Evolutionary conservation across 495 filamentous ascomycete genomes (phyloP).

Genomic region (Aspergillus taichungensis): DNA sequence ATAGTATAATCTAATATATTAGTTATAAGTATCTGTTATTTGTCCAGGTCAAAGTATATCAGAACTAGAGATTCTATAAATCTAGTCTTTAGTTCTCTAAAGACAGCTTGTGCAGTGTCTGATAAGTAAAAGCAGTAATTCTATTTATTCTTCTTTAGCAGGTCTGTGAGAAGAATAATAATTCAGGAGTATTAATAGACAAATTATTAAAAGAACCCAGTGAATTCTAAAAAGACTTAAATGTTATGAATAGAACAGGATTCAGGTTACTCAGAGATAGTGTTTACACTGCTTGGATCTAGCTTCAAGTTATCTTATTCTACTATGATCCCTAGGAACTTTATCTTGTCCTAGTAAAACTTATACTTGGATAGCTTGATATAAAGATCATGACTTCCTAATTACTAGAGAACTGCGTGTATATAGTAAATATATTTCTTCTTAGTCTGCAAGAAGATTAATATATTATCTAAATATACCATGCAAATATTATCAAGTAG

Average conservation of each 20-base stretch:
- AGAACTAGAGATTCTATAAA: too few relatives aligned
- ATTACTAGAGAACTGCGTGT: slow-evolving; percentile 5
- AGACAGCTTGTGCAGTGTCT: too few relatives aligned
- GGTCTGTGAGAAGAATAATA: neutral
- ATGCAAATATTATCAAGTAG: slow-evolving; percentile 14
- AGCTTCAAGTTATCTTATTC: slow-evolving; percentile 11
- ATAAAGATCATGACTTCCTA: slow-evolving; percentile 8
- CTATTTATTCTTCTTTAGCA: slow-evolving; percentile 6
- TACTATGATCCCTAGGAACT: slow-evolving; percentile 20
- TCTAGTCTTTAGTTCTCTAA: too few relatives aligned
- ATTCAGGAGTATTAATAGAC: slow-evolving; percentile 17
- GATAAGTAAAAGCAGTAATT: too few relatives aligned
- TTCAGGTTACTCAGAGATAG: slow-evolving; percentile 7
- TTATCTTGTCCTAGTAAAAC: slow-evolving; percentile 13
- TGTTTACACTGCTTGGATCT: neutral
- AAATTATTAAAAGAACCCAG: slow-evolving; percentile 23
- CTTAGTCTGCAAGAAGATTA: slow-evolving; percentile 23
- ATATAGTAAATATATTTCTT: slow-evolving; percentile 16
- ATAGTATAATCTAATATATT: too few relatives aligned
- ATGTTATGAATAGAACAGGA: slow-evolving; percentile 10
- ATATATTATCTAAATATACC: slow-evolving; percentile 27
- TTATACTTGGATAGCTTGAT: slow-evolving; percentile 18
- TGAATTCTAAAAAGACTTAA: slow-evolving; percentile 20
- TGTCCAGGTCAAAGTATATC: too few relatives aligned
- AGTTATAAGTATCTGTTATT: too few relatives aligned